Conservation (phyloP, 805 yeast genomes). For the Candida easanensis region DNA sequence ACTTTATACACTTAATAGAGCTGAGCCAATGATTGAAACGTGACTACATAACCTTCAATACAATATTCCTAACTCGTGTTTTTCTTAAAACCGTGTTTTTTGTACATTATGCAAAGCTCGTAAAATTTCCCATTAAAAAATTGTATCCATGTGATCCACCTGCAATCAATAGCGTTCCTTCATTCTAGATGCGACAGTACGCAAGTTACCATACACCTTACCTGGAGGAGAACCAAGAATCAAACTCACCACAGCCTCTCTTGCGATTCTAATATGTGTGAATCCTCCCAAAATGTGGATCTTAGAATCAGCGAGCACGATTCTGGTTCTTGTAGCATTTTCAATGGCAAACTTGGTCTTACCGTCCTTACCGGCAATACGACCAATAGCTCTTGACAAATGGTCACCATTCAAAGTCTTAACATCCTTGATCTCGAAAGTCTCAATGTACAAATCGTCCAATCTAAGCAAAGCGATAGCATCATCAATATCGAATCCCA, state of each 20-base stretch:
- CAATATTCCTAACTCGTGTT: neutral
- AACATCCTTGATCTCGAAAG: constrained; percentile 95
- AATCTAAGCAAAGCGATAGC: constrained; percentile 91
- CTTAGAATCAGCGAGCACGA: constrained; percentile 94
- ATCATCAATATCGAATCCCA: constrained; percentile 96
- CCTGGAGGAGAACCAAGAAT: constrained; percentile 99
- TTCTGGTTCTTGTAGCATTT: constrained; percentile 97
- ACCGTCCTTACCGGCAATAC: constrained; percentile 99
- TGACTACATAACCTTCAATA: constrained; percentile 1
- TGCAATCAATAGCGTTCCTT: constrained; percentile 77
- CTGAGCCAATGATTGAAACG: constrained; percentile 2
- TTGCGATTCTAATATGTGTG: constrained; percentile 96
- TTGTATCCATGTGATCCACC: neutral
- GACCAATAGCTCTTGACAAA: constrained; percentile 96
- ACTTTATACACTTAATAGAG: neutral
- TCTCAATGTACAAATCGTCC: constrained; percentile 95
- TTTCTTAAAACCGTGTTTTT: no score
- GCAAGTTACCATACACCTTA: constrained; percentile 93
- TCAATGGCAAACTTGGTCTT: constrained; percentile 98
- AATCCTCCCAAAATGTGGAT: constrained; percentile 97
- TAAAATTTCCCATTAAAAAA: no score
- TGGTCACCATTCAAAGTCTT: constrained; percentile 95
- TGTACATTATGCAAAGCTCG: no score
- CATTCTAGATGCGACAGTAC: constrained; percentile 95
- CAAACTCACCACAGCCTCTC: constrained; percentile 91